Percentiles rank a stretch among this genome's conserved stretches.
These are phyloP conservation scores for Linnemannia schmuckeri DNA, from an alignment of 192 early-diverging fungal genomes.

Conservation along the genomic window DNA sequence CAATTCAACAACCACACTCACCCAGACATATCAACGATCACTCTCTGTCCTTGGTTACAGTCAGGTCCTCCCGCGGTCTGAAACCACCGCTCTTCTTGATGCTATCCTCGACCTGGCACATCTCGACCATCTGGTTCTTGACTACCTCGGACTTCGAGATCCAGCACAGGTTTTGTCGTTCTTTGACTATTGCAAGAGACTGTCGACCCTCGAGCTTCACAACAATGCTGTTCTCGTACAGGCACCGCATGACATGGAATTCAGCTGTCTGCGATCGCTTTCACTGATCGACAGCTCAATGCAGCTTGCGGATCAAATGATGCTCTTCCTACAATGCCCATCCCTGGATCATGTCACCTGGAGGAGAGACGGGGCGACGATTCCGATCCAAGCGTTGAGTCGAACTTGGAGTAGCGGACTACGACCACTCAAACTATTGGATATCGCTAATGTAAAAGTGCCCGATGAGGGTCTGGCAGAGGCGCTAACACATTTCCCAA, in stretches of 20 bases:
- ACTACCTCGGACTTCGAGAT: slow-evolving; percentile 8
- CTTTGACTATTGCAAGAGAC: slow-evolving; percentile 26
- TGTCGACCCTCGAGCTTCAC: slow-evolving; percentile 30
- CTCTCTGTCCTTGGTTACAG: slow-evolving; percentile 1
- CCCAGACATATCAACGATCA: neutral
- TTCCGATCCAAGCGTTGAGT: neutral
- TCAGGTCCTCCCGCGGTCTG: neutral
- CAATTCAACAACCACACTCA: neutral
- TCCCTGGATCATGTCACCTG: slow-evolving; percentile 29
- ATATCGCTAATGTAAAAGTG: slow-evolving; percentile 10
- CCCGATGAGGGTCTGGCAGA: slow-evolving; percentile 3
- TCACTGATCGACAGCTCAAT: slow-evolving; percentile 21
- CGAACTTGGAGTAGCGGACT: neutral
- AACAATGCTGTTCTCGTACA: slow-evolving; percentile 12
- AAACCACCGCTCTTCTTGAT: neutral
- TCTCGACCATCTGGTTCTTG: slow-evolving; percentile 39
- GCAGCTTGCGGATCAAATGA: slow-evolving; percentile 6
- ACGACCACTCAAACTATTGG: slow-evolving; percentile 20
- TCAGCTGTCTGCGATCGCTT: slow-evolving; percentile 16
- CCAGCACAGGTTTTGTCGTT: neutral
- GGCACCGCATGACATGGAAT: neutral
- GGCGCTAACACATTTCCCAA: neutral
- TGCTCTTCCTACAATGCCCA: slow-evolving; percentile 11
- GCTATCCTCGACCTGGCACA: slow-evolving; percentile 21
- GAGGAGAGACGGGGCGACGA: slow-evolving; percentile 2